Evolutionary conservation across 441 rosid species (phyloP).

Genomic region (Euphorbia schlechtendalii): DNA sequence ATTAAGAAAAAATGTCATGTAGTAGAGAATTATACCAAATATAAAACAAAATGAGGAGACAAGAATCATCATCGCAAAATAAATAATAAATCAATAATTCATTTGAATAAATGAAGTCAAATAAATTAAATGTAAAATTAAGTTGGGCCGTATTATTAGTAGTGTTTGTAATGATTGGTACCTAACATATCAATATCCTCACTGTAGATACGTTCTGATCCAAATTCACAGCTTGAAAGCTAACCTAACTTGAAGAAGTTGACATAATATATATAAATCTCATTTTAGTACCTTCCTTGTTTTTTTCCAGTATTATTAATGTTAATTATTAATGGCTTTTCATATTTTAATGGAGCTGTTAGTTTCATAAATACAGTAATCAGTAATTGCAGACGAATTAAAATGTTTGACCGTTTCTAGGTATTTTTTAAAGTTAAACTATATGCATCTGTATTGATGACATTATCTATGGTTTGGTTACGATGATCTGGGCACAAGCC

Average conservation of each 20-base stretch:
- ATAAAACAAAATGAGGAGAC: not conserved
- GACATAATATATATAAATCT: not conserved
- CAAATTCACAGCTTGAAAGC: constrained; percentile 10
- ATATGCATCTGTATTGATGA: not conserved
- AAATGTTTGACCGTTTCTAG: not conserved
- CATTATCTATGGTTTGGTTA: too few relatives aligned
- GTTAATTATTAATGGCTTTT: not conserved
- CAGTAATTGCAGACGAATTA: not conserved
- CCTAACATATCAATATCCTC: constrained; percentile 4
- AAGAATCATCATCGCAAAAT: not conserved
- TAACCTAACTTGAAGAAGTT: constrained; percentile 17
- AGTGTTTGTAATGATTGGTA: not conserved
- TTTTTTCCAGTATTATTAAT: not conserved
- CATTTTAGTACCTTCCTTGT: not conserved
- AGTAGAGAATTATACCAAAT: not conserved
- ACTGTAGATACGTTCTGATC: constrained; percentile 14
- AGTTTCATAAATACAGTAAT: not conserved
- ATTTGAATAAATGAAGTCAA: not conserved
- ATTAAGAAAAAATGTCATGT: too few relatives aligned
- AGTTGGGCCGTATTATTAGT: not conserved
- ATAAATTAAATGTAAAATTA: not conserved
- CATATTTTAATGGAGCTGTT: not conserved
- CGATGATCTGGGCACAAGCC: too few relatives aligned
- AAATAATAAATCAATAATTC: not conserved
- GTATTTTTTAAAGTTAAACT: too few relatives aligned